Percentiles rank a stretch among this genome's conserved stretches.
phyloP scores from a whole-genome alignment of 2,329 filamentous ascomycete genomes.

The Cadophora malorum region DNA sequence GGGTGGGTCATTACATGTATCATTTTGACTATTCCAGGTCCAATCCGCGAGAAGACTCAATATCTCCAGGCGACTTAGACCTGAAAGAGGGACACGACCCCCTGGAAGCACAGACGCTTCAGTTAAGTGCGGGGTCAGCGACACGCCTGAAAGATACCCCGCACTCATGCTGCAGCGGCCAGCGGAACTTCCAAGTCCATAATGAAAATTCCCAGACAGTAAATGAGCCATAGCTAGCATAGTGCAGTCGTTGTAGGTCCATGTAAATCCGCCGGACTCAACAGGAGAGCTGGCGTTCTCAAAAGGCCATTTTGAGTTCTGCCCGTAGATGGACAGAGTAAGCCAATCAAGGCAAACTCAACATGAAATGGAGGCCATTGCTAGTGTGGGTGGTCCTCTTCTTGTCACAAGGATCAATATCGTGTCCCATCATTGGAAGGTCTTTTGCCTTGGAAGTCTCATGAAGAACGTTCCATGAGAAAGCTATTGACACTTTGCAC shows the following conservation, averaged over 20 bases:
- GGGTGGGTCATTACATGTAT: background rate
- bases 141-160: background rate
- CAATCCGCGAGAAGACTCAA: too few relatives aligned
- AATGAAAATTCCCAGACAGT: too few relatives aligned
- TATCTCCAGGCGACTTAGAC: background rate
- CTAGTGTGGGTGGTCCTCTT: too few relatives aligned
- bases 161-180: background rate
- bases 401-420: background rate
- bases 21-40: background rate
- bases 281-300: too few relatives aligned
- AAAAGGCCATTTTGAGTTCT: too few relatives aligned
- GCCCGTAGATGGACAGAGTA: too few relatives aligned
- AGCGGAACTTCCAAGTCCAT: too few relatives aligned
- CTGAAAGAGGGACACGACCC: background rate
- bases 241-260: too few relatives aligned
- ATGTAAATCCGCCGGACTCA: too few relatives aligned
- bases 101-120: background rate
- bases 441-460: background rate
- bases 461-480: slow-evolving; percentile 63
- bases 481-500: slow-evolving; percentile 92
- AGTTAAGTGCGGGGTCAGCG: background rate
- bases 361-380: too few relatives aligned
- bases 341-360: too few relatives aligned
- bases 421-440: background rate
- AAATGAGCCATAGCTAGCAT: too few relatives aligned